These are phyloP conservation scores for Oryza glumipatula DNA, from an alignment of 176 grass and related monocot species.

Conservation along the genomic window DNA sequence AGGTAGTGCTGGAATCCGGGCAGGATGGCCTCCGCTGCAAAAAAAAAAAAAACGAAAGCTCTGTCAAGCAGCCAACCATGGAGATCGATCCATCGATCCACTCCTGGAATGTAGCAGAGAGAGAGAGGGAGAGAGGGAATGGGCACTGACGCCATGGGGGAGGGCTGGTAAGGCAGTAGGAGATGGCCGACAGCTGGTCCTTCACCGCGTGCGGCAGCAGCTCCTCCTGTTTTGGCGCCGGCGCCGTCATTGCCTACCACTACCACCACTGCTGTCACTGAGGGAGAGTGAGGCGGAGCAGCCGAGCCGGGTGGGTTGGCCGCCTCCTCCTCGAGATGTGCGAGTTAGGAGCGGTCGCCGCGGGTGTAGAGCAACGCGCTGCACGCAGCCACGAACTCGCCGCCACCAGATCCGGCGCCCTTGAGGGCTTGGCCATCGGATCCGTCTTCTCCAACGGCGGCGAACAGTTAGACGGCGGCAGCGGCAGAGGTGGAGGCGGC, in stretches of 20 bases:
- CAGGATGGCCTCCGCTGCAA: conserved; percentile 61
- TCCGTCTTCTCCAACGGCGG: too few relatives aligned
- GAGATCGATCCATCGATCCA: neutral
- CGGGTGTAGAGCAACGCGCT: neutral
- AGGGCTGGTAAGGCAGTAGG: conserved; percentile 68
- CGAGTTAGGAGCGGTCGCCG: conserved; percentile 31
- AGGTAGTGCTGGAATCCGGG: conserved; percentile 93
- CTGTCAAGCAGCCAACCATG: neutral
- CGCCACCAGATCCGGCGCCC: too few relatives aligned
- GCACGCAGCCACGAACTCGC: neutral
- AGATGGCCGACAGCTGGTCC: conserved; percentile 59
- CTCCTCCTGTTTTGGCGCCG: conserved; percentile 68
- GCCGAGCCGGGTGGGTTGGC: neutral
- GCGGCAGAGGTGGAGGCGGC: too few relatives aligned
- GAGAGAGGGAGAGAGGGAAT: too few relatives aligned
- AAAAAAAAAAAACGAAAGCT: neutral
- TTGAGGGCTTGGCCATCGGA: too few relatives aligned
- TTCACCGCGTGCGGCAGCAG: conserved; percentile 53
- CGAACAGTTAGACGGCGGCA: too few relatives aligned
- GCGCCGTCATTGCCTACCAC: conserved; percentile 42
- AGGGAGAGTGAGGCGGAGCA: neutral
- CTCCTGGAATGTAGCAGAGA: neutral
- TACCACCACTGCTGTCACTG: neutral
- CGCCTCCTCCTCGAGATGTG: neutral
- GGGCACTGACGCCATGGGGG: conserved; percentile 55